Evolutionary conservation across 768 basidiomycete genomes (phyloP), one percentile per base, ranked within the genome.

Genomic region (Serendipita sp.): DNA sequence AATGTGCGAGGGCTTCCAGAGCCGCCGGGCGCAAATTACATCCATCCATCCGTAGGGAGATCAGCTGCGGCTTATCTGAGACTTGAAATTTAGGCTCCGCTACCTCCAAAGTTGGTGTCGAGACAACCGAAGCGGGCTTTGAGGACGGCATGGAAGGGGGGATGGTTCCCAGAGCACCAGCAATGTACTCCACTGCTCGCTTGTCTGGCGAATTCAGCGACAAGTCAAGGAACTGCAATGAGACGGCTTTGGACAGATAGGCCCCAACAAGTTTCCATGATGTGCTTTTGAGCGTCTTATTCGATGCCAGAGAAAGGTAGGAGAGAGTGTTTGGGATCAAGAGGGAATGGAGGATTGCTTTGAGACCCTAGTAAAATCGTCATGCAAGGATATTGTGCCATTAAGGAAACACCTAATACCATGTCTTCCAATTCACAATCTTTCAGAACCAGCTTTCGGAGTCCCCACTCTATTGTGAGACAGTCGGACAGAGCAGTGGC

Each of bases 381-480:
- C 17, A 33, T 7, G 16, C 24, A 67, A 38, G 67, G 58, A 34
- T 51, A 4, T 26, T 53, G 17, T 14, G 0, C 44, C 0, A 14
- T 26, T 14, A 34, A 38, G 1, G 56, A 61, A 24, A 45, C 45
- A 44, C 62, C 3, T 73, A 81, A 63, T 68, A 92, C 92, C 64
- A 79, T 78, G 60, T 91, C 88, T 66, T 93, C 90, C 22, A 98
- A 72, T 67, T 93, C 84, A 68, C 93, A 97, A 70, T 88, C 87
- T 43, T 89, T 82, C 62, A 96, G 79, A 0, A 87, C 84, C 22
- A 95, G 75, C 68, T 91, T 94, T 28, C 86, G 78, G 20, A 96
- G 75, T 0, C 93, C 94, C 88, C 93, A 97, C 72, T 97, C 91
- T 63, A 96, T 85, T 5, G 83, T 82, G 66, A 98, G 83, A 14